Evolutionary conservation across 78 protist genomes (phyloP).

Genomic region (Polysphondylium violaceum): DNA sequence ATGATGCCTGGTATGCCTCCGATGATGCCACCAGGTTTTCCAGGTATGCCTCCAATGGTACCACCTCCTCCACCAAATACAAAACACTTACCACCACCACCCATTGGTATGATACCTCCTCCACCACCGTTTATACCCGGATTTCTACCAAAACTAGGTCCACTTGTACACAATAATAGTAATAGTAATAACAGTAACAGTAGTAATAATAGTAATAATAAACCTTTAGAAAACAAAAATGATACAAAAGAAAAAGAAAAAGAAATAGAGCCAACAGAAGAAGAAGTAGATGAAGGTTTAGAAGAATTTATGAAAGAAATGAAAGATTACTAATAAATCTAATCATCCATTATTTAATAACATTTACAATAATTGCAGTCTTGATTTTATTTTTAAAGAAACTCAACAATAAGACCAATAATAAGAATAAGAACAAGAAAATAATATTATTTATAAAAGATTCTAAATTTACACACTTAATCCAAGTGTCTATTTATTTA

Average conservation of each 20-base stretch:
- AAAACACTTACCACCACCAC: conserved; percentile 41
- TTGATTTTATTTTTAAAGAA: too few species aligned
- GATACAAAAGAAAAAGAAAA: conserved; percentile 25
- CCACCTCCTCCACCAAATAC: conserved; percentile 17
- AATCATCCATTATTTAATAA: too few species aligned
- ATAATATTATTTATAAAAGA: too few species aligned
- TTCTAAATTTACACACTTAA: too few species aligned
- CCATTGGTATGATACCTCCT: background rate
- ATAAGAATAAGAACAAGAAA: too few species aligned
- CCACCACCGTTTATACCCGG: background rate
- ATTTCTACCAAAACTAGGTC: background rate
- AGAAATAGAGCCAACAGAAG: conserved; percentile 9
- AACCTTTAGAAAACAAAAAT: background rate
- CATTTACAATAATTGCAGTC: too few species aligned
- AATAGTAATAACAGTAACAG: background rate
- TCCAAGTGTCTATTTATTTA: too few species aligned
- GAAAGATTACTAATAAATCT: background rate
- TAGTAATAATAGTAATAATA: background rate
- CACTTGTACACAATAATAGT: background rate
- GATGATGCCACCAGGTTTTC: conserved; percentile 15
- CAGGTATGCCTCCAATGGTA: conserved; percentile 21
- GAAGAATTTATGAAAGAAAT: conserved; percentile 48
- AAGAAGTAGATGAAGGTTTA: conserved; percentile 57
- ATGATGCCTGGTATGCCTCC: conserved; percentile 6
- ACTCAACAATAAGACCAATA: too few species aligned